A percentile compares a stretch with the other conserved stretches of the same genome.
phyloP scores from a whole-genome alignment of 2,329 filamentous ascomycete species.

The Alternaria burnsii region DNA sequence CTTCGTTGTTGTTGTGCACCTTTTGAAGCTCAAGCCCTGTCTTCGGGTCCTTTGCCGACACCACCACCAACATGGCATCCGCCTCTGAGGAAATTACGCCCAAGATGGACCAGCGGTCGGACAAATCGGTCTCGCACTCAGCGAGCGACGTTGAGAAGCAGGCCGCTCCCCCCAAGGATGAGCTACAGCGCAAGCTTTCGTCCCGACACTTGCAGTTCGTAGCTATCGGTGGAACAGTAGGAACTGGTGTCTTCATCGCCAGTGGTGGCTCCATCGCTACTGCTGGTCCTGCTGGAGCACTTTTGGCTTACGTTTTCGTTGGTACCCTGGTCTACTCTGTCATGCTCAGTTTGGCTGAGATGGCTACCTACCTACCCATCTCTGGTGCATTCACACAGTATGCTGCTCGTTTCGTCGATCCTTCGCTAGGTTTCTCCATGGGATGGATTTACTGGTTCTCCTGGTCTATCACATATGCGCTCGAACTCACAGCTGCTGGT shows the following conservation, averaged over 20 bases:
- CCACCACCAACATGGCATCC: constrained; percentile 31
- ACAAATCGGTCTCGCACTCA: constrained; percentile 43
- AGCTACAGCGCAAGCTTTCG: constrained; percentile 49
- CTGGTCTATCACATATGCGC: constrained; percentile 76
- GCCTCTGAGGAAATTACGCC: constrained; percentile 35
- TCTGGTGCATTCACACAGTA: constrained; percentile 80
- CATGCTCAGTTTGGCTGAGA: constrained; percentile 71
- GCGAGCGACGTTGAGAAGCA: constrained; percentile 50
- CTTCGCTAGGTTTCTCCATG: constrained; percentile 77
- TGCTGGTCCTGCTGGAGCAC: constrained; percentile 59
- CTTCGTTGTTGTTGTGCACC: constrained; percentile 16
- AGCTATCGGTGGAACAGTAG: constrained; percentile 56
- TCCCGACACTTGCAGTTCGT: constrained; percentile 52
- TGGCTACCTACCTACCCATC: constrained; percentile 80
- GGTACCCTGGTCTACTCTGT: constrained; percentile 78
- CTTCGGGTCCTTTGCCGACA: constrained; percentile 17
- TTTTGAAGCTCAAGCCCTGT: constrained; percentile 20
- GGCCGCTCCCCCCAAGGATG: constrained; percentile 27
- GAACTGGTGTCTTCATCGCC: constrained; percentile 64
- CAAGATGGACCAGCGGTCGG: constrained; percentile 40
- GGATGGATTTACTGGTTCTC: constrained; percentile 87
- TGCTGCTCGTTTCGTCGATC: constrained; percentile 77
- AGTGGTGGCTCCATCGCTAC: constrained; percentile 58
- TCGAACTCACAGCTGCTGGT: constrained; percentile 76
- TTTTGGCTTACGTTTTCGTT: constrained; percentile 61